phyloP scores from a whole-genome alignment of 768 basidiomycete genomes.

The Russula ochroleuca region DNA sequence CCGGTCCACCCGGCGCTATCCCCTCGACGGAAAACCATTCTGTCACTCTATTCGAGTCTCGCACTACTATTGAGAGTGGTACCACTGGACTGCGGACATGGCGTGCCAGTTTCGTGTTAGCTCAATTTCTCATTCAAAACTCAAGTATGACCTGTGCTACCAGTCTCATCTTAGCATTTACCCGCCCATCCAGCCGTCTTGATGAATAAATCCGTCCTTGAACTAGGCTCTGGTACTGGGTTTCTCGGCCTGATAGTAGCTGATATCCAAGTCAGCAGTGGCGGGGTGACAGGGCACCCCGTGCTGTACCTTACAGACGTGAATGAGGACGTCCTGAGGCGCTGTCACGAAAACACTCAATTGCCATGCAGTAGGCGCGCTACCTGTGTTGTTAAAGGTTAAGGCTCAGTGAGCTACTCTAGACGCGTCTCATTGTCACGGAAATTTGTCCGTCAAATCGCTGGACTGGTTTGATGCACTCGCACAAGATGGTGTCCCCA shows the following conservation, averaged over 20 bases:
- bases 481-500: slow-evolving; percentile 30
- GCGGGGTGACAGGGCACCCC: slow-evolving; percentile 7
- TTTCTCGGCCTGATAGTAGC: slow-evolving; percentile 64
- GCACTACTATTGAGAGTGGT: slow-evolving; percentile 66
- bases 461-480: slow-evolving; percentile 67
- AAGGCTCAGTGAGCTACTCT: not conserved
- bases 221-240: slow-evolving; percentile 75
- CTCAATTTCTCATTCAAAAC: slow-evolving; percentile 54
- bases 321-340: slow-evolving; percentile 55
- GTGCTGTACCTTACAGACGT: slow-evolving; percentile 51
- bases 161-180: not conserved
- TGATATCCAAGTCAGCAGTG: slow-evolving; percentile 45
- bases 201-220: slow-evolving; percentile 48
- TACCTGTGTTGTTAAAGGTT: not conserved
- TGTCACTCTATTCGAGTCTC: slow-evolving; percentile 67
- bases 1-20: not conserved
- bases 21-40: slow-evolving; percentile 35
- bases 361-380: slow-evolving; percentile 61
- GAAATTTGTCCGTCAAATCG: slow-evolving; percentile 41
- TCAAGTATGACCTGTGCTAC: slow-evolving; percentile 41
- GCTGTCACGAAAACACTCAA: slow-evolving; percentile 56
- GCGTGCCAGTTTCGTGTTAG: slow-evolving; percentile 65
- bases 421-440: slow-evolving; percentile 57
- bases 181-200: slow-evolving; percentile 40
- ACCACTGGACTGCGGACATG: slow-evolving; percentile 81